A percentile compares a stretch with the other conserved stretches of the same genome.
Conservation (phyloP, 306 rosid species). For the Hippophae tibetana region DNA sequence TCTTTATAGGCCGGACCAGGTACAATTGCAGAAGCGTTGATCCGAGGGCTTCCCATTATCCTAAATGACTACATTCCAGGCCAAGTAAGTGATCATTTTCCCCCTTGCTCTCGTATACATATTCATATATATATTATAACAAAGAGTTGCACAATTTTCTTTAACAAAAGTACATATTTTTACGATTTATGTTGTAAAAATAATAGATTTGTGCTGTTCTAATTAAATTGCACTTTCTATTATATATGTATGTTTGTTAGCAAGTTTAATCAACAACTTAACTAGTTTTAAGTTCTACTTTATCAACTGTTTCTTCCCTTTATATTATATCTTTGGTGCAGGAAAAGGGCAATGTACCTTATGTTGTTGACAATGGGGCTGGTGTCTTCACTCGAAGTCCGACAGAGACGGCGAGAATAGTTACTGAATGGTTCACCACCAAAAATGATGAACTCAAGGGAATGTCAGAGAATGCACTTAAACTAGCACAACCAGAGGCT, state of each 20-base stretch:
- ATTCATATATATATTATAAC: too few relatives aligned
- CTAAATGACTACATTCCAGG: conserved; percentile 97
- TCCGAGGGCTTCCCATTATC: conserved; percentile 91
- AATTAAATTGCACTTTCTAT: too few relatives aligned
- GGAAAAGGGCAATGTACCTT: conserved; percentile 98
- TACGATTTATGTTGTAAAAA: too few relatives aligned
- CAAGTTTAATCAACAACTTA: neutral
- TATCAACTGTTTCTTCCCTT: conserved; percentile 1
- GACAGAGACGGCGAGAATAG: conserved; percentile 69
- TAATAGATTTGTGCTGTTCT: too few relatives aligned
- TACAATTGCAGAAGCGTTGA: conserved; percentile 94
- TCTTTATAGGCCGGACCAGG: conserved; percentile 90
- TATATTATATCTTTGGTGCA: conserved; percentile 15
- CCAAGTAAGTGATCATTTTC: conserved; percentile 43
- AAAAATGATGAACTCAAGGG: conserved; percentile 51
- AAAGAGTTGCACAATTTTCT: too few relatives aligned
- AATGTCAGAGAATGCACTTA: conserved; percentile 77
- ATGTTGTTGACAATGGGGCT: conserved; percentile 88
- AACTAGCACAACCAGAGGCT: conserved; percentile 90
- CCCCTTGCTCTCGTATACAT: neutral
- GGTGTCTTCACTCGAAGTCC: conserved; percentile 94
- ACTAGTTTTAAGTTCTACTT: neutral
- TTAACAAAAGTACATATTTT: too few relatives aligned
- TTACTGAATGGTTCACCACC: conserved; percentile 81
- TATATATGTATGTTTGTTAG: too few relatives aligned